Percentiles rank a stretch among this genome's conserved stretches.
Evolutionary conservation across 306 rosid genomes (phyloP).

Genomic region (Quercus bicolor): DNA sequence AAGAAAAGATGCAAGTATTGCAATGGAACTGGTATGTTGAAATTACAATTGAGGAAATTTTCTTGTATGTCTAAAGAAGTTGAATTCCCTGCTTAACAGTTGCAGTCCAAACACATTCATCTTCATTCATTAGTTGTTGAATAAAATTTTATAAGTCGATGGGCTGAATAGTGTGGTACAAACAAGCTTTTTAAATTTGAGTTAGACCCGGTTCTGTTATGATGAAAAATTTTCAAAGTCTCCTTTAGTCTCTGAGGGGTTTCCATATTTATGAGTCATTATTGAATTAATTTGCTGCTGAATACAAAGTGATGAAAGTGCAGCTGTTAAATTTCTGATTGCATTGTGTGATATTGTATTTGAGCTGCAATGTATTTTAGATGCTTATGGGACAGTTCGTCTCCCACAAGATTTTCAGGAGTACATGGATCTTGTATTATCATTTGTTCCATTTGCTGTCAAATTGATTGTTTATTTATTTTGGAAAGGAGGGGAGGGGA

Average conservation of each 20-base stretch:
- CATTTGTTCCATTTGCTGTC: neutral
- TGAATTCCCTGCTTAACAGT: neutral
- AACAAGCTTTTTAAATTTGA: neutral
- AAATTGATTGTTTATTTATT: neutral
- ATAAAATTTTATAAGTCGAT: neutral
- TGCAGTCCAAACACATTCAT: conserved; percentile 1
- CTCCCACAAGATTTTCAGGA: neutral
- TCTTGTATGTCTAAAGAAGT: conserved; percentile 14
- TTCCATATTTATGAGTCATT: neutral
- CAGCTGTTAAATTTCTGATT: neutral
- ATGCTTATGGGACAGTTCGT: neutral
- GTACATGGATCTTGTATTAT: conserved; percentile 6
- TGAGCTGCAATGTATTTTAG: conserved; percentile 3
- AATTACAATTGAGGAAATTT: neutral
- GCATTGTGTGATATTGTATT: neutral
- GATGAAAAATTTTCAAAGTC: neutral
- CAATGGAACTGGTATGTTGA: conserved; percentile 70
- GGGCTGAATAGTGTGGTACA: neutral
- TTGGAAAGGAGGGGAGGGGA: neutral
- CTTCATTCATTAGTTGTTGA: neutral
- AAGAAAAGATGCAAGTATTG: conserved; percentile 93
- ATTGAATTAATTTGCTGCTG: conserved; percentile 6
- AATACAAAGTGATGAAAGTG: neutral
- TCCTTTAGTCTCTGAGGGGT: neutral
- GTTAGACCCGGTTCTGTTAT: neutral